Evolutionary conservation across 1,139 yeast species (phyloP).

Genomic region (Candida sp.): DNA sequence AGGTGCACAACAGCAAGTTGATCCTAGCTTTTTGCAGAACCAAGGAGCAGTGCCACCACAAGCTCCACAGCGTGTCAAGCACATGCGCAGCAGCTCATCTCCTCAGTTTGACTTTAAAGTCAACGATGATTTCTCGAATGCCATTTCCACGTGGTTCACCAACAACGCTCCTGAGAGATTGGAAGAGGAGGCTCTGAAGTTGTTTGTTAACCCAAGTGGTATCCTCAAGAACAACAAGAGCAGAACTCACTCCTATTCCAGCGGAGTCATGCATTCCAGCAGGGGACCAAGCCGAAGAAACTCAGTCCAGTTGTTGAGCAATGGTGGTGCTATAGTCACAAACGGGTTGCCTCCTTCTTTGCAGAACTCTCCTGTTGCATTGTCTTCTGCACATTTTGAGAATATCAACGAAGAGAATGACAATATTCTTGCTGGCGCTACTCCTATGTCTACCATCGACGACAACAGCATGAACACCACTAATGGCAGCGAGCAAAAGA

Average conservation of each 20-base stretch:
- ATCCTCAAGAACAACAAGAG: slow-evolving; percentile 6
- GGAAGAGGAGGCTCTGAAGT: slow-evolving; percentile 4
- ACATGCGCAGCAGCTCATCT: slow-evolving; percentile 14
- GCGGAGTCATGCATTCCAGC: slow-evolving; percentile 11
- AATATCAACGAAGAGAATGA: slow-evolving; percentile 10
- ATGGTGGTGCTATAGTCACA: slow-evolving; percentile 5
- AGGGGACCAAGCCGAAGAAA: slow-evolving; percentile 11
- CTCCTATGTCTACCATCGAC: not conserved
- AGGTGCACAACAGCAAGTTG: slow-evolving; percentile 1
- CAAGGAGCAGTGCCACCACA: slow-evolving; percentile 5
- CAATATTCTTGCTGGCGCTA: not conserved
- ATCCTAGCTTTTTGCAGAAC: not conserved
- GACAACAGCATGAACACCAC: not conserved
- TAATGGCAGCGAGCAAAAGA: slow-evolving; percentile 6
- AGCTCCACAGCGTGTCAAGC: slow-evolving; percentile 6
- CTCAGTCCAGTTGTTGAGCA: slow-evolving; percentile 11
- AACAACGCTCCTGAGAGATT: slow-evolving; percentile 3
- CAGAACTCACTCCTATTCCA: slow-evolving; percentile 13
- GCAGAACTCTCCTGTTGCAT: slow-evolving; percentile 11
- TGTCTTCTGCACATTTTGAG: slow-evolving; percentile 9
- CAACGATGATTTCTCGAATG: slow-evolving; percentile 10
- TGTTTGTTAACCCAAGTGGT: slow-evolving; percentile 9
- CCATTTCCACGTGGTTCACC: slow-evolving; percentile 9
- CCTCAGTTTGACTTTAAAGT: slow-evolving; percentile 15
- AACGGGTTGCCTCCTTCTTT: slow-evolving; percentile 7